phyloP scores from a whole-genome alignment of 805 yeast species.

The Candida parachauliodes region DNA sequence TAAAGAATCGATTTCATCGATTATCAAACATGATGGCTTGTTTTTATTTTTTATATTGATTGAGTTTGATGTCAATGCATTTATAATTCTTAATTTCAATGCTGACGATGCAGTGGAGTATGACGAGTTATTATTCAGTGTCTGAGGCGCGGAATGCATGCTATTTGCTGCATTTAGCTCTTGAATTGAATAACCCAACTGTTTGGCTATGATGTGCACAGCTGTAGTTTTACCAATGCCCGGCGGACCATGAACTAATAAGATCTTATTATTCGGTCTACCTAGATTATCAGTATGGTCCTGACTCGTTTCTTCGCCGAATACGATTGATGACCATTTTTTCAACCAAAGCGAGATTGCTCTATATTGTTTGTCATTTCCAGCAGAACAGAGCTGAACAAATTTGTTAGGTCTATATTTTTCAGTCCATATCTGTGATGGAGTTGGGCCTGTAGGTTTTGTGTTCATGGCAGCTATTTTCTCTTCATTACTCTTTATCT shows the following conservation, averaged over 20 bases:
- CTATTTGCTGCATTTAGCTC: constrained; percentile 76
- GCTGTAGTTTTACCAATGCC: constrained; percentile 92
- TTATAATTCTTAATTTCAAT: constrained; percentile 36
- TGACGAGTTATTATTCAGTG: constrained; percentile 38
- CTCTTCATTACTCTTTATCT: constrained; percentile 14
- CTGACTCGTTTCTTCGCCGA: constrained; percentile 16
- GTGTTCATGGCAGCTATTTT: constrained; percentile 6
- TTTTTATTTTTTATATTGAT: constrained; percentile 50
- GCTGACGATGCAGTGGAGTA: constrained; percentile 24
- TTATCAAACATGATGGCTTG: constrained; percentile 75
- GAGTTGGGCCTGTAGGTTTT: background rate
- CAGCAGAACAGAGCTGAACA: constrained; percentile 39
- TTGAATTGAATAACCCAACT: constrained; percentile 72
- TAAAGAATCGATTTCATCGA: constrained; percentile 78
- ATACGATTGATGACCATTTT: constrained; percentile 35
- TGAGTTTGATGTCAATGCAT: constrained; percentile 56
- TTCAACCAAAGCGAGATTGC: constrained; percentile 37
- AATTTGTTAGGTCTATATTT: constrained; percentile 36
- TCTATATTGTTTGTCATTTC: constrained; percentile 42
- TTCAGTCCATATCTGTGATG: constrained; percentile 32
- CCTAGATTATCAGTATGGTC: constrained; percentile 26
- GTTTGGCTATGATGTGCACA: constrained; percentile 79
- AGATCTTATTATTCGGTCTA: constrained; percentile 48
- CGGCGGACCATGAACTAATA: constrained; percentile 86
- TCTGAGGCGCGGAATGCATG: constrained; percentile 33